Base-by-base conservation (phyloP, 345 rosid genomes). In the Brassica cretica region DNA sequence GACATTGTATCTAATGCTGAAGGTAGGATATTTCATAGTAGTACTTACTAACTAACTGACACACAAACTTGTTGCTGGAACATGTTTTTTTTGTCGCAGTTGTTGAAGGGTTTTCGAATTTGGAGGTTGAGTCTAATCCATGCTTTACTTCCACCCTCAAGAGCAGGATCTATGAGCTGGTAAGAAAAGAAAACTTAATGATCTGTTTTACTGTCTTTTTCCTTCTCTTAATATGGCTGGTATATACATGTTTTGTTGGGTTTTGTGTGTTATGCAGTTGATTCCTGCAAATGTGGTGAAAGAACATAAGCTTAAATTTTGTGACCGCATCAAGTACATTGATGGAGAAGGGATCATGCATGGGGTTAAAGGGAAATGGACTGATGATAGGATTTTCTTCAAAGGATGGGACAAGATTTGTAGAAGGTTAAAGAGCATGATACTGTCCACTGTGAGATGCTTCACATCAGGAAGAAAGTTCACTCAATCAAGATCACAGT, bases 401-500 rank as follows among this genome's bases (percentile, higher is more conserved):
- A 62, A 62, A 70, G 62, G 82, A 3, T 79, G 79, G 79, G 73
- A 56, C 61, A 69, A 61, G 12, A 74, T 80, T 21, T 74, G 75
- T 32, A 70, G 82, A 55, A 79, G 82, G 21, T 79, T 10, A 55
- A 14, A 14, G 4, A 35, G 15, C 1, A 65, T 2, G 79, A 79
- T 19, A 24, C 0, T 2, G 71, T 69, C 2, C 15, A 7, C 0
- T 80, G 79, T 24, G 67, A 80, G 51, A 32, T 69, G 7, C 67
- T 80, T 41, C 79, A 69, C 12, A 1, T 5, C 8, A 33, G 37
- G 37, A 33, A 6, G 8, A 33, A 33, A 33, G 37, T 33, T 33
- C 37, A 33, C 8, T 33, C 65, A 10, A 18, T 78, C 44, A 73
- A 8, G 3, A 9, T 73, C 59, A 55, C 53, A 1, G 32, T 73